Conservation (phyloP, 139 green algal genomes). For the Chlamydomonas eustigma region DNA sequence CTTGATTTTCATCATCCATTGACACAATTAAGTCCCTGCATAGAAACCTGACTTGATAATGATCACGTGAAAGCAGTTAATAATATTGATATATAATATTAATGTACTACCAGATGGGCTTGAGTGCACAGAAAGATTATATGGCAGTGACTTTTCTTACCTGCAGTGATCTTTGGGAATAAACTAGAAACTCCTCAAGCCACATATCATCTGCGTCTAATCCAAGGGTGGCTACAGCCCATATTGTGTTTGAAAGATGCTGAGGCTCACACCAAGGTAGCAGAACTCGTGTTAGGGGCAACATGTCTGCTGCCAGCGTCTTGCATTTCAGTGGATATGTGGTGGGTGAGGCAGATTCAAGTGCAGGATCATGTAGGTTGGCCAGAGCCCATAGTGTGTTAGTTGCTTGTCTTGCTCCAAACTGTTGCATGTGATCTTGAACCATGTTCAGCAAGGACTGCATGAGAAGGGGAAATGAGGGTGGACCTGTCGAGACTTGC, state of each 20-base stretch:
- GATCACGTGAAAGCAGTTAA: neutral
- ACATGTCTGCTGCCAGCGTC: neutral
- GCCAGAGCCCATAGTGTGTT: constrained; percentile 9
- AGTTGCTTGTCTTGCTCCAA: constrained; percentile 2
- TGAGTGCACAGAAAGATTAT: too few species aligned
- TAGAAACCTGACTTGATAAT: too few species aligned
- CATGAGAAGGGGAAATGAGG: too few species aligned
- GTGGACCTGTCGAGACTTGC: too few species aligned
- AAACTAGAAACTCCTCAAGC: constrained; percentile 22
- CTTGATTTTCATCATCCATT: too few species aligned
- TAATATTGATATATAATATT: too few species aligned
- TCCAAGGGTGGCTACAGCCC: constrained; percentile 28
- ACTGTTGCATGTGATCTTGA: neutral
- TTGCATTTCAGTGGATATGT: neutral
- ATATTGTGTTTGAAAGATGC: constrained; percentile 42
- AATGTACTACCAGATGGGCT: too few species aligned
- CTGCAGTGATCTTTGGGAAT: constrained; percentile 13
- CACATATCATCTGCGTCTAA: constrained; percentile 25
- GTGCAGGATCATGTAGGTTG: neutral
- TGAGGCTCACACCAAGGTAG: constrained; percentile 35
- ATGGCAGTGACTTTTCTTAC: neutral
- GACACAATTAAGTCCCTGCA: too few species aligned
- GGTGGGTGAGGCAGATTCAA: neutral
- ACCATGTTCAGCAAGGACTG: neutral
- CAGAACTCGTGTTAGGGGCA: constrained; percentile 15